Evolutionary conservation across 768 basidiomycete species (phyloP).

Genomic region (Cystofilobasidium macerans): DNA sequence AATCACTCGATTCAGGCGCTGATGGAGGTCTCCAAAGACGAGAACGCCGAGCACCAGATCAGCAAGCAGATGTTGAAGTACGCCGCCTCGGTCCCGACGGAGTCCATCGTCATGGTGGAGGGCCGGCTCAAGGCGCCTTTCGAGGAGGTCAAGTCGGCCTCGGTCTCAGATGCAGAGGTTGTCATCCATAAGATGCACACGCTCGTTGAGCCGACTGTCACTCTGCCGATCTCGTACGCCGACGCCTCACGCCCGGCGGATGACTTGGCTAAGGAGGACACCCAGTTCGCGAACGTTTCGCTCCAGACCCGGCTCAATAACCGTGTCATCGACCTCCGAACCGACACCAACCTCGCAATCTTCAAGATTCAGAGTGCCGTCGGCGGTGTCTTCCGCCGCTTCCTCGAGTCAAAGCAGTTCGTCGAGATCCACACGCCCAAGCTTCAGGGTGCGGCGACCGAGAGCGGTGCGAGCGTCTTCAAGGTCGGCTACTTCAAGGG

Average conservation of each 20-base stretch:
- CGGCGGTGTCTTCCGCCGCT: constrained; percentile 73
- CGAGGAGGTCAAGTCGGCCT: constrained; percentile 82
- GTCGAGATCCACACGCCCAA: constrained; percentile 96
- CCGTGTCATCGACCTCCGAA: constrained; percentile 85
- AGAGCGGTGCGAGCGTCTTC: constrained; percentile 93
- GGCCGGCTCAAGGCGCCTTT: constrained; percentile 66
- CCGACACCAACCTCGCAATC: constrained; percentile 87
- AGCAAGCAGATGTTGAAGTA: constrained; percentile 98
- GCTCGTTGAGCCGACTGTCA: constrained; percentile 61
- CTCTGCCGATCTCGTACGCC: constrained; percentile 81
- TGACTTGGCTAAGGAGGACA: constrained; percentile 43
- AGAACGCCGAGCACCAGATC: constrained; percentile 43
- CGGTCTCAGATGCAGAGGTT: constrained; percentile 75
- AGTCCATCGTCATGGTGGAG: constrained; percentile 85
- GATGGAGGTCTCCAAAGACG: constrained; percentile 52
- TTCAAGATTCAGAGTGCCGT: constrained; percentile 87
- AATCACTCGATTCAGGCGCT: constrained; percentile 77
- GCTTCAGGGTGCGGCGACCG: constrained; percentile 90
- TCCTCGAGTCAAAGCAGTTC: constrained; percentile 62
- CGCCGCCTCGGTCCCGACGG: constrained; percentile 62
- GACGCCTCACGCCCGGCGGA: constrained; percentile 78
- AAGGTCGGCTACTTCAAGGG: constrained; percentile 98
- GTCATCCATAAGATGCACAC: constrained; percentile 75
- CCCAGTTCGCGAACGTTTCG: constrained; percentile 54
- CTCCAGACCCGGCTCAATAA: constrained; percentile 91